These are phyloP conservation scores for Tuber borchii DNA, from an alignment of 495 filamentous ascomycete species.

Conservation along the genomic window DNA sequence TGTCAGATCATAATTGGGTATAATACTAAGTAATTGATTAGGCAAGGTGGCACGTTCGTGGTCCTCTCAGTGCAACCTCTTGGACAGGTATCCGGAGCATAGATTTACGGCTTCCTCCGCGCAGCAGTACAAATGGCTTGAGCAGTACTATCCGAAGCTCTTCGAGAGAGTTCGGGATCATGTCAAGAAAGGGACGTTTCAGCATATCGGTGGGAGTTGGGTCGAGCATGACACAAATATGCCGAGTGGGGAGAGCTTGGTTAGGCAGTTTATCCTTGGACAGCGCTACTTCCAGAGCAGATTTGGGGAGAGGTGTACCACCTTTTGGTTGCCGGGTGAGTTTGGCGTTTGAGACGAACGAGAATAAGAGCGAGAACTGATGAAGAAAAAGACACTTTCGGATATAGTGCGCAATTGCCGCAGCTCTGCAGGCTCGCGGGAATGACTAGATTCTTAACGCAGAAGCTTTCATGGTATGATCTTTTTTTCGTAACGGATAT, in stretches of 20 bases:
- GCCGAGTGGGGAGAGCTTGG: constrained; percentile 87
- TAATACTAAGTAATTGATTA: constrained; percentile 11
- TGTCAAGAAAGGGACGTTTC: constrained; percentile 83
- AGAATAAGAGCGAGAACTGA: not conserved
- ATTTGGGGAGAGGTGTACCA: constrained; percentile 80
- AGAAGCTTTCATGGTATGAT: constrained; percentile 73
- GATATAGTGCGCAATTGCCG: constrained; percentile 89
- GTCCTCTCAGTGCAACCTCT: constrained; percentile 88
- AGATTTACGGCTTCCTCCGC: constrained; percentile 87
- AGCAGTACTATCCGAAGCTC: constrained; percentile 75
- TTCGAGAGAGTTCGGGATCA: constrained; percentile 87
- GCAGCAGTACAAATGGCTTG: constrained; percentile 97
- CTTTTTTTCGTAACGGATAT: not conserved
- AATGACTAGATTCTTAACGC: constrained; percentile 93
- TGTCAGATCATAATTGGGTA: constrained; percentile 6
- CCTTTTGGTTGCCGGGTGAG: constrained; percentile 81
- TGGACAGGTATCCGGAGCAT: constrained; percentile 91
- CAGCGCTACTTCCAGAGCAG: constrained; percentile 90
- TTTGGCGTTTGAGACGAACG: not conserved
- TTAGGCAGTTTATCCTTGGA: constrained; percentile 72
- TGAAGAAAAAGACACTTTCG: constrained; percentile 68
- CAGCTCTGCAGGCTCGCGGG: constrained; percentile 86
- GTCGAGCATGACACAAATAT: constrained; percentile 98
- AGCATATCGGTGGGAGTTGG: constrained; percentile 95
- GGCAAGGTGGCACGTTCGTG: constrained; percentile 87